A percentile compares a stretch with the other conserved stretches of the same genome.
Evolutionary conservation across 2,329 filamentous ascomycete species (phyloP).

Genomic region (Tolypocladium ovalisporum): DNA sequence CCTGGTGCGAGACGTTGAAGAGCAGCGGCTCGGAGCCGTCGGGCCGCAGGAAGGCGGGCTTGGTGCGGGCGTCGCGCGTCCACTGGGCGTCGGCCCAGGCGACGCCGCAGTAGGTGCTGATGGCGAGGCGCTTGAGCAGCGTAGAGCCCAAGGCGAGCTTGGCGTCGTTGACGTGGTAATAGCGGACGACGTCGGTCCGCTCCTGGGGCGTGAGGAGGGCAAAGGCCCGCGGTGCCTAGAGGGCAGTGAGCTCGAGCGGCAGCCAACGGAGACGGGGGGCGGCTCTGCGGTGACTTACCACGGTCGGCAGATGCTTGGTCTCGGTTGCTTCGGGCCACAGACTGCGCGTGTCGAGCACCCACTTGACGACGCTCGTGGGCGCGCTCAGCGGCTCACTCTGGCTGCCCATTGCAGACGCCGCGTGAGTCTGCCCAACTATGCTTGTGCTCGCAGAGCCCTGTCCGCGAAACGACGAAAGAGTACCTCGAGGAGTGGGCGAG

Average conservation of each 20-base stretch:
- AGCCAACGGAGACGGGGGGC: neutral
- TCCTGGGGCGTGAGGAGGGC: conserved; percentile 43
- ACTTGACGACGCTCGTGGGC: conserved; percentile 38
- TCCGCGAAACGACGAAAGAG: neutral
- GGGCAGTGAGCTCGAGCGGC: neutral
- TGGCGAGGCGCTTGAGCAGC: conserved; percentile 56
- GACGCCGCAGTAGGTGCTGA: conserved; percentile 20
- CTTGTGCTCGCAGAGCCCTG: no score
- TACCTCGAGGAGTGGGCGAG: neutral
- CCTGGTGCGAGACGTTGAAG: conserved; percentile 75
- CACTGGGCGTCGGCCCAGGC: conserved; percentile 50
- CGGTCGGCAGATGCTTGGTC: conserved; percentile 35
- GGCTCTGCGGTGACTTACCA: conserved; percentile 26
- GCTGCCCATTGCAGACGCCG: neutral
- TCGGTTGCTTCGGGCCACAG: conserved; percentile 43
- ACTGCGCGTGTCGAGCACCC: conserved; percentile 49
- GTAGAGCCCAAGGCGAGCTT: conserved; percentile 64
- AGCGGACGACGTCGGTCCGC: conserved; percentile 44
- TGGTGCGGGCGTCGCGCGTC: conserved; percentile 42
- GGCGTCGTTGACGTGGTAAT: conserved; percentile 59
- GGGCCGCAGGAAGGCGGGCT: conserved; percentile 41
- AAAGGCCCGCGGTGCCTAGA: conserved; percentile 44
- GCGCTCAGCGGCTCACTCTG: conserved; percentile 1
- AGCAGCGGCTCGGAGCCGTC: conserved; percentile 36
- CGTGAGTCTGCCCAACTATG: no score